Base-by-base conservation (phyloP, 257 asterid genomes). In the Thymus quinquecostatus region DNA sequence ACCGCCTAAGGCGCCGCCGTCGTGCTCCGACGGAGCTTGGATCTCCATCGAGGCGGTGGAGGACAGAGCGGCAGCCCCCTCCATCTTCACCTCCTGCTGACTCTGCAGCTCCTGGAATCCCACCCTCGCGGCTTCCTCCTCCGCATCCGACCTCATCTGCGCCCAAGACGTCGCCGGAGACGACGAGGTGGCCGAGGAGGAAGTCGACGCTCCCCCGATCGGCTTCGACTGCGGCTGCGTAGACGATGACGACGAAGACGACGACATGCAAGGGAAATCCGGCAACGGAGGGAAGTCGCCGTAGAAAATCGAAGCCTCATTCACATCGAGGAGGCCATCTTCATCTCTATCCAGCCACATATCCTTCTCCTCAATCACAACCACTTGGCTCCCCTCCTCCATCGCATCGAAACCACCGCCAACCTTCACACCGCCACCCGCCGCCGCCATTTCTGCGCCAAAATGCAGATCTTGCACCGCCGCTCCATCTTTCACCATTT, bases 201-300 rank as follows among this genome's bases (percentile, higher is more conserved):
- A 79, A 0, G 83, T 72, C 1, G 89, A 69, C 0, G 86, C 27
- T 48, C 82, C 43, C 10, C 86, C 49, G 2, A 63, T 55, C 0
- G 82, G 78, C 57, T 68, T 66, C 1, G 81, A 9, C 6, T 66
- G 64, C 7, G 78, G 79, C 21, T 84, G 89, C 6, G 84, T 68
- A 2, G 97, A 85, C 1, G 97, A 91, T 3, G 96, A 84, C 0
- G 98, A 92, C 0, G 98, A 92, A 2, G 97, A 90, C 0, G 98
- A 92, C 0, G 98, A 89, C 97, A 91, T 91, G 97, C 97, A 91
- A 57, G 92, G 91, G 44, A 91, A 91, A 48, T 88, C 96, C 6
- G 95, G 97, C 5, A 94, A 73, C 0, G 89, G 79, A 0, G 96
- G 90, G 44, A 94, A 89, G 13, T 89, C 93, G 13, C 29, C 51